Evolutionary conservation across 2,329 filamentous ascomycete species (phyloP).

Genomic region (Neurospora crassa): DNA sequence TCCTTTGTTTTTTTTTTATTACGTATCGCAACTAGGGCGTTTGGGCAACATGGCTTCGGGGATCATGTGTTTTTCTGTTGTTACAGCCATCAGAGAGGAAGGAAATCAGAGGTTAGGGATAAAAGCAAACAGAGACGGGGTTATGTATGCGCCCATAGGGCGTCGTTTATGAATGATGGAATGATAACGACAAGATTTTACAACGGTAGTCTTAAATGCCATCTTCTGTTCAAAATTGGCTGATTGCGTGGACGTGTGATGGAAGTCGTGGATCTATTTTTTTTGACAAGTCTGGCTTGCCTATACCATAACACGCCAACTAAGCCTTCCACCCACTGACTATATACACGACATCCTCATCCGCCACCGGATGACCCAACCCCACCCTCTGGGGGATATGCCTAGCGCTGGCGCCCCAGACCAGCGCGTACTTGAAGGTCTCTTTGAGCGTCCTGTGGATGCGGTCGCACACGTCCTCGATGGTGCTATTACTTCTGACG

Average conservation of each 20-base stretch:
- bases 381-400: constrained; percentile 93
- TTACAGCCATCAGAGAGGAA: background rate
- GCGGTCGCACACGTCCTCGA: constrained; percentile 95
- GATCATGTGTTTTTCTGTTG: background rate
- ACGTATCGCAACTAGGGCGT: background rate
- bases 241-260: background rate
- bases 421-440: constrained; percentile 95
- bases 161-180: background rate
- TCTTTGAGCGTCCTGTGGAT: constrained; percentile 94
- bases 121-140: background rate
- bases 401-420: constrained; percentile 93
- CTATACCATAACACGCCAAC: background rate
- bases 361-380: constrained; percentile 65
- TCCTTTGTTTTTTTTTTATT: background rate
- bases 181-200: background rate
- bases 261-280: background rate
- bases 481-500: constrained; percentile 75
- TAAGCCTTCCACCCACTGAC: constrained; percentile 55
- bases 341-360: constrained; percentile 61
- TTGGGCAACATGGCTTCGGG: background rate
- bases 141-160: background rate
- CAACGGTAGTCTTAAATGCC: background rate
- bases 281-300: background rate
- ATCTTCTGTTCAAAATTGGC: background rate
- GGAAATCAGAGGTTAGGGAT: background rate